Evolutionary conservation across 441 rosid genomes (phyloP), one percentile per base, ranked within the genome.

Genomic region (Eruca vesicaria): DNA sequence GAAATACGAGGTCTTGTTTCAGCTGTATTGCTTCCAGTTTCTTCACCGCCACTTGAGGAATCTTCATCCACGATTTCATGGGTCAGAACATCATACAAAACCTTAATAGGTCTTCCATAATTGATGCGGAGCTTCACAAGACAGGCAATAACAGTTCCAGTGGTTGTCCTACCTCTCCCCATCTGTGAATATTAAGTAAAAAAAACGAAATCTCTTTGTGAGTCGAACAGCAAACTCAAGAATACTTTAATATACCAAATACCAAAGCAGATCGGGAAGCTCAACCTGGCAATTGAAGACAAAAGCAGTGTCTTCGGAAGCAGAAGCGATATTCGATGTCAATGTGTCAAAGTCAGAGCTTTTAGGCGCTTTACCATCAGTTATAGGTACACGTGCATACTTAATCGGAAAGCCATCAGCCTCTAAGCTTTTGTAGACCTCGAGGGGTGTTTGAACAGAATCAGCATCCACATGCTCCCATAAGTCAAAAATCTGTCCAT

Each of bases 101-200:
- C 82, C 85, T 81, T 87, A 69, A 96, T 82, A 63, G 98, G 99
- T 80, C 95, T 88, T 65, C 98, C 99, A 80, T 83, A 75, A 80
- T 89, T 93, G 21, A 96, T 88, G 62, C 98, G 88, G 73, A 90
- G 96, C 84, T 94, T 90, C 75, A 96, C 84, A 81, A 96, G 98
- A 85, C 99, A 96, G 53, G 98, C 98, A 81, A 96, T 94, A 58
- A 96, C 99, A 63, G 99, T 94, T 68, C 98, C 99, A 57, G 98
- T 90, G 38, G 99, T 96, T 16, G 99, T 96, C 86, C 99, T 94
- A 82, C 99, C 99, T 85, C 91, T 94, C 75, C 99, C 99, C 98
- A 96, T 96, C 99, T 96, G 87, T 61, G 72, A 76, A 69, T 41
- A 55, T 60, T 12, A 12, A 38, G 45, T 29, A 69, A 61, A 77